These are phyloP conservation scores for Apiotrichum laibachii DNA, from an alignment of 1,284 basidiomycete genomes.

Conservation along the genomic window DNA sequence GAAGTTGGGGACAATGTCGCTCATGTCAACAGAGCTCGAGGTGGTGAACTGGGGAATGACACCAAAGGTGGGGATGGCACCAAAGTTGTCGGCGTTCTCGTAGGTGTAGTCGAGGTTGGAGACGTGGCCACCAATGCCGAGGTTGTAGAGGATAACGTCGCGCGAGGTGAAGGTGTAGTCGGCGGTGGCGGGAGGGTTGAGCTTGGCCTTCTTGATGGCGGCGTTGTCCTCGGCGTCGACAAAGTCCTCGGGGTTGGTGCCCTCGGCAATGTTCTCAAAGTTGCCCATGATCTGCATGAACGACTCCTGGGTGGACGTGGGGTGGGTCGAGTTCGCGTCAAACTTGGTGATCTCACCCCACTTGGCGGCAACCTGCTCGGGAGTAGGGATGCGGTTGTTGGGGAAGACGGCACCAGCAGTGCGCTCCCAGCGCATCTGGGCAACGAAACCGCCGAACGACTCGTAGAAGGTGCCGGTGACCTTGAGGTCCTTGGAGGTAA, in stretches of 20 bases:
- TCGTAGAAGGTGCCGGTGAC: constrained; percentile 81
- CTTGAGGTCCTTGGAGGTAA: constrained; percentile 75
- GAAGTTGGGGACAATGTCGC: constrained; percentile 85
- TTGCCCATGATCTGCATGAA: constrained; percentile 76
- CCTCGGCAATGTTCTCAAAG: constrained; percentile 65
- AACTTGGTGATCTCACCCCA: constrained; percentile 82
- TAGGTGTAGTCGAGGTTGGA: constrained; percentile 89
- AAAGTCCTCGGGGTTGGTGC: constrained; percentile 63
- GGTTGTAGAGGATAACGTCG: constrained; percentile 92
- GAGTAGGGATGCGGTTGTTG: constrained; percentile 66
- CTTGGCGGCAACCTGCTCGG: constrained; percentile 72
- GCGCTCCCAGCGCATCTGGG: constrained; percentile 90
- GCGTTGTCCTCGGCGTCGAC: constrained; percentile 80
- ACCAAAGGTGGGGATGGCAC: constrained; percentile 85
- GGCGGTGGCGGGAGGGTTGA: constrained; percentile 56
- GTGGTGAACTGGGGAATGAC: constrained; percentile 90
- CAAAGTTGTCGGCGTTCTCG: constrained; percentile 83
- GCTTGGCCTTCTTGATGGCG: constrained; percentile 80
- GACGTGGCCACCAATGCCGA: constrained; percentile 92
- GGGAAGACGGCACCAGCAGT: constrained; percentile 75
- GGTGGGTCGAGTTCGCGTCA: constrained; percentile 71
- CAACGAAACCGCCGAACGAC: constrained; percentile 87
- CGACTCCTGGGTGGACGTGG: constrained; percentile 67
- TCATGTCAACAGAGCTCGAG: constrained; percentile 62
- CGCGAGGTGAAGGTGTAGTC: constrained; percentile 78